phyloP scores from a whole-genome alignment of 345 rosid species.

The Moricandia arvensis region DNA sequence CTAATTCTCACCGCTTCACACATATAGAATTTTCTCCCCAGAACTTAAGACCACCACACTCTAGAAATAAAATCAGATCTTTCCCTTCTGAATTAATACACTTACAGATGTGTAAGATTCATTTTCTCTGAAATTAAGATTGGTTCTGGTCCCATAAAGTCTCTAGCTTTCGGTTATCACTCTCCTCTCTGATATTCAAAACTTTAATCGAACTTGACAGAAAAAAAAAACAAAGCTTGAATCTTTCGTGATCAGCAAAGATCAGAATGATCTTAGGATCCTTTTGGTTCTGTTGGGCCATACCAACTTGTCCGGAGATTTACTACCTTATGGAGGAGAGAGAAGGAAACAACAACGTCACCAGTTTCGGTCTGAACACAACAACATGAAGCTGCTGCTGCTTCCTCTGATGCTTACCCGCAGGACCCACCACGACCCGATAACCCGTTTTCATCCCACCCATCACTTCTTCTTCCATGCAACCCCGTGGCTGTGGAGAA shows the following conservation, averaged over 20 bases:
- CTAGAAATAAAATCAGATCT: constrained; percentile 25
- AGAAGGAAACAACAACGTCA: constrained; percentile 48
- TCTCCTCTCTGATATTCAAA: constrained; percentile 21
- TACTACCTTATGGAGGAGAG: constrained; percentile 62
- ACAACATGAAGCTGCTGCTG: constrained; percentile 44
- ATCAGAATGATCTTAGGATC: constrained; percentile 14
- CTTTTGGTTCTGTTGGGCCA: constrained; percentile 1
- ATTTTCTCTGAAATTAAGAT: constrained; percentile 25
- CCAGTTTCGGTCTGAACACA: constrained; percentile 37
- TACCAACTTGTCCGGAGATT: constrained; percentile 35
- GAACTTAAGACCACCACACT: constrained; percentile 39
- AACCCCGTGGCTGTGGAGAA: background rate
- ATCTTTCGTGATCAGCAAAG: constrained; percentile 34
- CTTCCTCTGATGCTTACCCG: constrained; percentile 37
- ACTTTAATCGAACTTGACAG: background rate
- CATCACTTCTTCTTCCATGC: constrained; percentile 16
- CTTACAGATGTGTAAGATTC: constrained; percentile 22
- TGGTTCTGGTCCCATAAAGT: background rate
- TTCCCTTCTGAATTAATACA: constrained; percentile 29
- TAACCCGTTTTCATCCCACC: constrained; percentile 40
- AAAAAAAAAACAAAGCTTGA: constrained; percentile 16
- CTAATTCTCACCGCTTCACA: constrained; percentile 38
- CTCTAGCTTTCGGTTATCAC: background rate
- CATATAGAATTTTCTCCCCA: constrained; percentile 34
- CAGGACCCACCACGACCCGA: constrained; percentile 55